Evolutionary conservation across 2,329 filamentous ascomycete genomes (phyloP).

Genomic region (Pyricularia pennisetigena): DNA sequence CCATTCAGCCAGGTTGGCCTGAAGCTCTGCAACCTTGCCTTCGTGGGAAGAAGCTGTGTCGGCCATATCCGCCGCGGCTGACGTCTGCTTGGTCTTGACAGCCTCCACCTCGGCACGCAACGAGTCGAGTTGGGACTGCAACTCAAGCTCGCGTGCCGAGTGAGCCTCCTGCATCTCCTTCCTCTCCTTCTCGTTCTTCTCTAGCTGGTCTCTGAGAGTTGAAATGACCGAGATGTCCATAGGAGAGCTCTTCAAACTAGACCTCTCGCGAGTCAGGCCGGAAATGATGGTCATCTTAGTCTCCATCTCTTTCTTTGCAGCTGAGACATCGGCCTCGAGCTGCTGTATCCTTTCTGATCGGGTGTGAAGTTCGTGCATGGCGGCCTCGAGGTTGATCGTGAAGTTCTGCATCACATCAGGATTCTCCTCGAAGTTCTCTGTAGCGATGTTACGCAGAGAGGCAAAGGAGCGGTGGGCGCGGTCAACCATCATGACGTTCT

Average conservation of each 20-base stretch:
- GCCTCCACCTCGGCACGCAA: conserved; percentile 48
- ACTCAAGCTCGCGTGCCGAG: conserved; percentile 62
- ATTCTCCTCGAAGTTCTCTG: conserved; percentile 72
- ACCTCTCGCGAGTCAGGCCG: conserved; percentile 84
- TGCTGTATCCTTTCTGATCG: conserved; percentile 85
- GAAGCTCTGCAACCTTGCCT: conserved; percentile 53
- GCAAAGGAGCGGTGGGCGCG: conserved; percentile 86
- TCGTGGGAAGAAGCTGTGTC: conserved; percentile 30
- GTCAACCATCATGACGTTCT: conserved; percentile 79
- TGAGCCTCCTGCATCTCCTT: conserved; percentile 63
- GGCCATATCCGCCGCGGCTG: conserved; percentile 17
- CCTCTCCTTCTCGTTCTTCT: conserved; percentile 77
- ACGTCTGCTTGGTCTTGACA: conserved; percentile 1
- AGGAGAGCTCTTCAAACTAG: conserved; percentile 73
- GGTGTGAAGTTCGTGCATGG: conserved; percentile 83
- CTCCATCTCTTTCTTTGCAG: conserved; percentile 92
- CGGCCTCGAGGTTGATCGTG: conserved; percentile 80
- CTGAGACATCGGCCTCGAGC: conserved; percentile 74
- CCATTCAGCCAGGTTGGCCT: conserved; percentile 65
- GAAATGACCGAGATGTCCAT: conserved; percentile 89
- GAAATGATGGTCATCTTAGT: conserved; percentile 93
- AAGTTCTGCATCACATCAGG: conserved; percentile 87
- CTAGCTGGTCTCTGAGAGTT: conserved; percentile 76
- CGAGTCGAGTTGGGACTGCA: conserved; percentile 60
- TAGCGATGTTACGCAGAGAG: conserved; percentile 77